Conservation (phyloP, 257 asterid genomes). For the Eustoma russellianum region DNA sequence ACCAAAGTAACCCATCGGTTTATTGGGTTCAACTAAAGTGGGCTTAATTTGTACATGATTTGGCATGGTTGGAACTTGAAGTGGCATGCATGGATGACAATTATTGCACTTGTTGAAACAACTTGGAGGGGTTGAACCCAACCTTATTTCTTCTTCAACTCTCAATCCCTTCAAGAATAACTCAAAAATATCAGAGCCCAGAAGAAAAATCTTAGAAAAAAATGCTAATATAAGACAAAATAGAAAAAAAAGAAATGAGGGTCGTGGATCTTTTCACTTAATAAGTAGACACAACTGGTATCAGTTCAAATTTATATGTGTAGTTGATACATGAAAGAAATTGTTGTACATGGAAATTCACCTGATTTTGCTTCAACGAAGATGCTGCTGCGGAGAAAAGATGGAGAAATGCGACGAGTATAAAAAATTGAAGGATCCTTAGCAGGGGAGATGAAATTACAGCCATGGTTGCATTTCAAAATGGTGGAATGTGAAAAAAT, state of each 20-base stretch:
- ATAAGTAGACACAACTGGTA: too few species aligned
- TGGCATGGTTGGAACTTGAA: constrained; percentile 69
- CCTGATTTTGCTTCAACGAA: constrained; percentile 23
- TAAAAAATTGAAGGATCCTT: constrained; percentile 4
- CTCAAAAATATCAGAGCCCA: not conserved
- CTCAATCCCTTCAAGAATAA: constrained; percentile 32
- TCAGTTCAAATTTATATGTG: too few species aligned
- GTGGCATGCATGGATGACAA: constrained; percentile 98
- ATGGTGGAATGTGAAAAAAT: not conserved
- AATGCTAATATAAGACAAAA: not conserved
- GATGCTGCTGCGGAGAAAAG: constrained; percentile 24
- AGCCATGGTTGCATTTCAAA: constrained; percentile 53
- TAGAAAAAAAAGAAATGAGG: too few species aligned
- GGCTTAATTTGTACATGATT: constrained; percentile 33
- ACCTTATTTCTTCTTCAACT: constrained; percentile 61
- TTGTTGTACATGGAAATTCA: not conserved
- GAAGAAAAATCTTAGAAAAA: not conserved
- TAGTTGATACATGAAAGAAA: too few species aligned
- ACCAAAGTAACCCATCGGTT: constrained; percentile 28
- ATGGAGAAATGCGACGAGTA: constrained; percentile 17
- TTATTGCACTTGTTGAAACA: constrained; percentile 91
- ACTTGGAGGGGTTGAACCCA: constrained; percentile 94
- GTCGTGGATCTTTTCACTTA: too few species aligned
- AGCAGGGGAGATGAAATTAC: constrained; percentile 27
- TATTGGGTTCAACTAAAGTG: not conserved